Evolutionary conservation across 352 stramenopile genomes (phyloP).

Genomic region (Elongisporangium senticosum): DNA sequence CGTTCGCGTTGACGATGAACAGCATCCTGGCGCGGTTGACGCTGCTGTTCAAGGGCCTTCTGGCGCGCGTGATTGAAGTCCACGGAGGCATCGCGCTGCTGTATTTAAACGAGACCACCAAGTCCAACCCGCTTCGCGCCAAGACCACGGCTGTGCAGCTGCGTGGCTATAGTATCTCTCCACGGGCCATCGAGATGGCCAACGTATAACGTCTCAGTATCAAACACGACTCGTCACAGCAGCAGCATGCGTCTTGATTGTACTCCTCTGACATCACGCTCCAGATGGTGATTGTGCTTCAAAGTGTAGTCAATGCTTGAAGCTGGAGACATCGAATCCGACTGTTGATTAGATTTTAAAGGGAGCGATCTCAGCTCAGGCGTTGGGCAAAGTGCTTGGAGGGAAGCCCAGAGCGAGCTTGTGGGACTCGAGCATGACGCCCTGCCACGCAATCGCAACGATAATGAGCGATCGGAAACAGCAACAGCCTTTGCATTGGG

Average conservation of each 20-base stretch:
- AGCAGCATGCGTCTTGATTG: background rate
- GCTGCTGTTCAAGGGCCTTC: conserved; percentile 52
- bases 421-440: conserved; percentile 60
- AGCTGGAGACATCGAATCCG: too few species aligned
- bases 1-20: conserved; percentile 75
- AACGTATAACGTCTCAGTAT: conserved; percentile 32
- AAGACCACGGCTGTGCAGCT: conserved; percentile 68
- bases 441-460: conserved; percentile 23
- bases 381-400: background rate
- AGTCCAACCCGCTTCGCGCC: conserved; percentile 75
- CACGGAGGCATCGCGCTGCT: conserved; percentile 64
- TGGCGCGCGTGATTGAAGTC: conserved; percentile 54
- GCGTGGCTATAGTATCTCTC: conserved; percentile 50
- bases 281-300: background rate
- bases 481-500: background rate
- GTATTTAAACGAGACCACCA: conserved; percentile 76
- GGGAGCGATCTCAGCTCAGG: background rate
- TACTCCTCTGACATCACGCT: background rate
- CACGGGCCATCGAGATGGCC: conserved; percentile 36
- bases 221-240: background rate
- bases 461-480: background rate
- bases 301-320: background rate
- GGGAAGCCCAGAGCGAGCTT: conserved; percentile 30
- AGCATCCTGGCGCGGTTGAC: conserved; percentile 61
- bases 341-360: too few species aligned